These are phyloP conservation scores for Trichoderma asperellum DNA, from an alignment of 2,329 filamentous ascomycete species.

Conservation along the genomic window DNA sequence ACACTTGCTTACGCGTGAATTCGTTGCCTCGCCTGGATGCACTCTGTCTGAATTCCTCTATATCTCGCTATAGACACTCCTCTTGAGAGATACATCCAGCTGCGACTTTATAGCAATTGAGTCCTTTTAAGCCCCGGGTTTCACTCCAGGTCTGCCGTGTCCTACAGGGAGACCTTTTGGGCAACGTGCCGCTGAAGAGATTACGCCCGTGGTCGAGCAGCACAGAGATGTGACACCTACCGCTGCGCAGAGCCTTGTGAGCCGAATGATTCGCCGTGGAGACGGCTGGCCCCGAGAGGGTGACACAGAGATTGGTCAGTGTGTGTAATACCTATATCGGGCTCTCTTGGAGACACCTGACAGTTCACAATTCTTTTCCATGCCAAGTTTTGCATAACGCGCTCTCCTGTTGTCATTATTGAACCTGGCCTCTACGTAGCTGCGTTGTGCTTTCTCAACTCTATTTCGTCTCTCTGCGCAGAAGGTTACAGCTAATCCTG, in stretches of 20 bases:
- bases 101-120: not conserved
- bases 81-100: not conserved
- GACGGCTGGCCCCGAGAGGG: not conserved
- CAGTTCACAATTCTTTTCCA: not conserved
- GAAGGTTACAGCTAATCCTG: not conserved
- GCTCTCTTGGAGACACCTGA: conserved; percentile 13
- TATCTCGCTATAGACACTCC: not conserved
- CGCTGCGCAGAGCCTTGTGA: not conserved
- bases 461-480: not conserved
- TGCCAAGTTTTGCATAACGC: not conserved
- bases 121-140: not conserved
- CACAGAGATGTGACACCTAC: not conserved
- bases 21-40: not conserved
- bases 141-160: not conserved
- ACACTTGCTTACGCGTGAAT: not conserved
- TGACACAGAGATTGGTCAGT: not conserved
- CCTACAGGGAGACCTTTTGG: not conserved
- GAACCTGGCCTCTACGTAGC: not conserved
- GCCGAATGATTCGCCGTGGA: conserved; percentile 11
- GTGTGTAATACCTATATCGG: not conserved
- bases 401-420: not conserved
- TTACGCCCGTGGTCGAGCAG: not conserved
- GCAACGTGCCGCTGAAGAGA: conserved; percentile 6
- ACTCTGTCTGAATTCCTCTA: not conserved
- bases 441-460: not conserved